Base-by-base conservation (phyloP, 2,329 filamentous ascomycete genomes). In the Ophiosphaerella herpotricha region DNA sequence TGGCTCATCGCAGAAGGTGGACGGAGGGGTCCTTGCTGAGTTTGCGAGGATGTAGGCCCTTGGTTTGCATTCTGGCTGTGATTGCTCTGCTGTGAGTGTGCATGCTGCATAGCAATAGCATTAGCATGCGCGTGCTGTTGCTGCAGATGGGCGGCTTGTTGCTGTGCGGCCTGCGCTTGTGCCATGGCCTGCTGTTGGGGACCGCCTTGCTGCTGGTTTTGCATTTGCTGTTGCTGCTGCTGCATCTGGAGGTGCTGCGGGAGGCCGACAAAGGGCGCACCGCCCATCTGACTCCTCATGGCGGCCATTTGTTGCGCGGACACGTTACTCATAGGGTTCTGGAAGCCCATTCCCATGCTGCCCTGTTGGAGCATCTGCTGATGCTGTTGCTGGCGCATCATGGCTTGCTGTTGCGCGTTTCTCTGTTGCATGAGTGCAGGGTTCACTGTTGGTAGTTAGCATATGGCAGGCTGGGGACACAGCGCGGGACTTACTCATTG, bases 341-440 rank as follows among this genome's bases (percentile, higher is more conserved):
- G 80, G 61, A 83, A 80, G 14, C 76, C 75, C 54, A 77, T 78
- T 14, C 76, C 75, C 74, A 86, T 82, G 40, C 80, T 77, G 44
- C 59, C 61, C 54, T 85, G 82, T 43, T 85, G 82, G 35, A 75
- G 70, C 68, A 71, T 67, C 34, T 84, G 79, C 54, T 85, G 82
- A 56, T 85, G 82, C 39, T 71, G 70, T n/a, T n/a, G n/a, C 36
- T 67, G 66, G 14, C 62, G 79, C 52, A 83, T 75, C 58, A 84
- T 79, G 4, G 64, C 63, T 36, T 73, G 68, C 38, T 78, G 77
- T 44, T 80, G 78, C 41, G 77, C 60, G 51, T 24, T 69, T 57
- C 49, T 66, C 35, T 67, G 71, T 53, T 80, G 75, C 54, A 72
- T 55, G 37, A 71, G 54, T n/a, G 63, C 61, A 21, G 74, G 74